phyloP scores from a whole-genome alignment of 2,329 filamentous ascomycete genomes.

The Monilinia aucupariae region DNA sequence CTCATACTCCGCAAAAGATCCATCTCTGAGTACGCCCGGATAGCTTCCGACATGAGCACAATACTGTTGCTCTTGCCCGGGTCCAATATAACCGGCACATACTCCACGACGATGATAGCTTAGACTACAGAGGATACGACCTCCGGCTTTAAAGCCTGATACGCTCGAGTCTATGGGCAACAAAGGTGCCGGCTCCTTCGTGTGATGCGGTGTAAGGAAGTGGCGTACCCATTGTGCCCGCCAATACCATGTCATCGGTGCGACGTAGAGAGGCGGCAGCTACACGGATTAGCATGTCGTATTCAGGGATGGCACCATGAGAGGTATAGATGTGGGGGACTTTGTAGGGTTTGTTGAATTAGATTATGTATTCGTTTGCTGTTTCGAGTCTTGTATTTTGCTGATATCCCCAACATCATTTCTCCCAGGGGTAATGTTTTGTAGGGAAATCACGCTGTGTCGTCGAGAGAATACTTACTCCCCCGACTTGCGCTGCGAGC shows the following conservation, averaged over 20 bases:
- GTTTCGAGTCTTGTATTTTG: neutral
- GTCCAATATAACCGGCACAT: slow-evolving; percentile 48
- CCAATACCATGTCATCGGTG: slow-evolving; percentile 52
- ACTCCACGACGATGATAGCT: slow-evolving; percentile 47
- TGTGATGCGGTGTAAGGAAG: slow-evolving; percentile 49
- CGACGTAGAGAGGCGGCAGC: slow-evolving; percentile 55
- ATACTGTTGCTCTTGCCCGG: slow-evolving; percentile 48
- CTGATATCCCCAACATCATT: neutral
- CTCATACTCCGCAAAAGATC: slow-evolving; percentile 53
- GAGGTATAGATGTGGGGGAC: slow-evolving; percentile 47
- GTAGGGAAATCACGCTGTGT: neutral
- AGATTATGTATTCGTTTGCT: neutral
- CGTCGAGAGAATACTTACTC: slow-evolving; percentile 31
- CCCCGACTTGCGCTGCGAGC: slow-evolving; percentile 44
- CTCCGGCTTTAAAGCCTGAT: slow-evolving; percentile 33
- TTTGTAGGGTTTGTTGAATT: slow-evolving; percentile 51
- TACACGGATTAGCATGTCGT: slow-evolving; percentile 56
- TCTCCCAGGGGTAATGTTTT: too few species aligned
- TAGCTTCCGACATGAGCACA: slow-evolving; percentile 43
- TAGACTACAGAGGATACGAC: slow-evolving; percentile 50
- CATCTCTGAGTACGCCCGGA: slow-evolving; percentile 47
- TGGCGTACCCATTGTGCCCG: slow-evolving; percentile 43
- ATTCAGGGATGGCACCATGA: slow-evolving; percentile 36
- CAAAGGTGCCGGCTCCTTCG: slow-evolving; percentile 32
- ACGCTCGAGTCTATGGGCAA: slow-evolving; percentile 34